A percentile compares a stretch with the other conserved stretches of the same genome.
phyloP scores from a whole-genome alignment of 2,329 filamentous ascomycete genomes.

The Periglandula ipomoeae region DNA sequence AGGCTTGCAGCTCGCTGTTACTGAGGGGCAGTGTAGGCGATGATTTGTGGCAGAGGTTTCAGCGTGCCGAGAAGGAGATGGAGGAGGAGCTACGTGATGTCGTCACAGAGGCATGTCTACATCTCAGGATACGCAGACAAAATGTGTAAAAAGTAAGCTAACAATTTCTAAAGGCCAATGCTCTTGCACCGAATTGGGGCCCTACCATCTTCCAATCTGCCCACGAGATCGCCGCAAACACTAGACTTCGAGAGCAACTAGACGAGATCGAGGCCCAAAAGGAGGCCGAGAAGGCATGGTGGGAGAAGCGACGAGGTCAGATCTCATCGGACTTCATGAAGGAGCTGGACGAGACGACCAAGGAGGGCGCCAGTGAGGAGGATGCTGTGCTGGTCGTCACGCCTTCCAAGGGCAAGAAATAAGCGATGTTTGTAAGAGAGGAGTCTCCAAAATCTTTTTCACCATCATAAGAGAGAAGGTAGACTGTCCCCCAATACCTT shows the following conservation, averaged over 20 bases:
- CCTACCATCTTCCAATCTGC: constrained; percentile 94
- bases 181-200: constrained; percentile 80
- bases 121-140: background rate
- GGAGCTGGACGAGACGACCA: constrained; percentile 60
- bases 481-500: background rate
- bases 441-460: background rate
- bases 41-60: constrained; percentile 88
- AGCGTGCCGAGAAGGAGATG: constrained; percentile 92
- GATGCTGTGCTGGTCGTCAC: constrained; percentile 65
- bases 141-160: background rate
- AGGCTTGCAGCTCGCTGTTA: constrained; percentile 71
- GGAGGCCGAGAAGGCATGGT: constrained; percentile 76
- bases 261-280: constrained; percentile 65
- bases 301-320: constrained; percentile 70
- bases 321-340: constrained; percentile 75
- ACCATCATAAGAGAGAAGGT: background rate
- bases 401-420: constrained; percentile 43
- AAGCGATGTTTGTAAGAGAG: background rate
- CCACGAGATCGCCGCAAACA: constrained; percentile 89
- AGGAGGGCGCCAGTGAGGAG: constrained; percentile 24
- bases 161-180: constrained; percentile 62
- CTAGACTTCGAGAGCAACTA: constrained; percentile 62
- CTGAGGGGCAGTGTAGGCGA: constrained; percentile 91
- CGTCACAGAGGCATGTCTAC: constrained; percentile 67
- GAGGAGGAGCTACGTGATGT: constrained; percentile 93